phyloP scores from a whole-genome alignment of 768 basidiomycete species.

The Cystofilobasidium ferigula region DNA sequence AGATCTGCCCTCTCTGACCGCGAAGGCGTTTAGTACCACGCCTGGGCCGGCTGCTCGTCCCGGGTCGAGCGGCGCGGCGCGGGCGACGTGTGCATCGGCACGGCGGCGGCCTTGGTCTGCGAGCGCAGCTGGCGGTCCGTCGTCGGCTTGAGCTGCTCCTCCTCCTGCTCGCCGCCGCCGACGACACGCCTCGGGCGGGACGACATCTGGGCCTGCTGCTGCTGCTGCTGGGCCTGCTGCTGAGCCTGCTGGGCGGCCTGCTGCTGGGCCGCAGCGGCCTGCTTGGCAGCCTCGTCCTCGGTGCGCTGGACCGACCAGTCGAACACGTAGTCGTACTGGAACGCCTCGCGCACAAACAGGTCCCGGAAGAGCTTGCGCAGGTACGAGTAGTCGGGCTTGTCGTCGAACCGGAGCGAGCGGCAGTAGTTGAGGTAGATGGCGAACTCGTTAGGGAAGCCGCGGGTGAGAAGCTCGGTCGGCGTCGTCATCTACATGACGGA shows the following conservation, averaged over 20 bases:
- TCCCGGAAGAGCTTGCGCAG: conserved; percentile 96
- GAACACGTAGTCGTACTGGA: conserved; percentile 99
- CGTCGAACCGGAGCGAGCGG: conserved; percentile 95
- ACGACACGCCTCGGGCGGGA: conserved; percentile 20
- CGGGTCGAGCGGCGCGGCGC: conserved; percentile 14
- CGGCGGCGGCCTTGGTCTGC: conserved; percentile 24
- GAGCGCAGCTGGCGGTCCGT: conserved; percentile 24
- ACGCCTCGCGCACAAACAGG: conserved; percentile 79
- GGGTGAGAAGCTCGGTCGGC: conserved; percentile 79
- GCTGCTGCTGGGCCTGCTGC: conserved; percentile 3
- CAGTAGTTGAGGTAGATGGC: conserved; percentile 99
- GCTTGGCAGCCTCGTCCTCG: conserved; percentile 11
- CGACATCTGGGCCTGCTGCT: conserved; percentile 2
- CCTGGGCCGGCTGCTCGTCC: conserved; percentile 16
- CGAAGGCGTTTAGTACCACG: conserved; percentile 17
- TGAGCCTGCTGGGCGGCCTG: neutral
- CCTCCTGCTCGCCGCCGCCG: conserved; percentile 12
- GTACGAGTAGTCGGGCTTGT: conserved; percentile 99
- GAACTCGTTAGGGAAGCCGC: conserved; percentile 99
- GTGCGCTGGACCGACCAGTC: conserved; percentile 55
- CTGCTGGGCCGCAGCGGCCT: neutral
- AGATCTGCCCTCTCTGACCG: neutral
- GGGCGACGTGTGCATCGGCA: conserved; percentile 7
- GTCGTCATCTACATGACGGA: conserved; percentile 21
- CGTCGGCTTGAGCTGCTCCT: conserved; percentile 2